Evolutionary conservation across 108 stramenopile genomes (phyloP).

Genomic region (Pseudonitzschia delicatissima): DNA sequence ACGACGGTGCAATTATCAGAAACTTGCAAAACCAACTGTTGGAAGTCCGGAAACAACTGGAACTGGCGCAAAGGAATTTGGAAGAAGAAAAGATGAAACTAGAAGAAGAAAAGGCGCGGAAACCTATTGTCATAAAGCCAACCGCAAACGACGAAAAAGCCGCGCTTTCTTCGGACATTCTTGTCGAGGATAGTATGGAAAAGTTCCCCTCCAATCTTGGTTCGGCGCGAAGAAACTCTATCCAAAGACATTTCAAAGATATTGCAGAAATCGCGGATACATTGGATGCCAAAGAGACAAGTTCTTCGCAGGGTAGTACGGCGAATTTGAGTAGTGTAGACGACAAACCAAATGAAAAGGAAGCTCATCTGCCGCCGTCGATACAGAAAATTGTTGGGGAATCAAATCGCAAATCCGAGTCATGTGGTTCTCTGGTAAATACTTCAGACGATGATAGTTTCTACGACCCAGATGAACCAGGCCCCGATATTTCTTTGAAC

Average conservation of each 20-base stretch:
- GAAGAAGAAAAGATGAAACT: background rate
- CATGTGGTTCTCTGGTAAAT: background rate
- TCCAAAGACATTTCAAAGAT: slow-evolving; percentile 5
- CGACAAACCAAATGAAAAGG: background rate
- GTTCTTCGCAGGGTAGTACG: slow-evolving; percentile 7
- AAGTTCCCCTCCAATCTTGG: slow-evolving; percentile 15
- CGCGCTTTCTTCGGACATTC: background rate
- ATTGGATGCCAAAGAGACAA: background rate
- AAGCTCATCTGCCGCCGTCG: too few species aligned
- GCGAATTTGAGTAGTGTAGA: background rate
- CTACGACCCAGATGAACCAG: slow-evolving; percentile 18
- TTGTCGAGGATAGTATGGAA: background rate
- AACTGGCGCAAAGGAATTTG: slow-evolving; percentile 39
- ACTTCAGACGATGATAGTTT: slow-evolving; percentile 24
- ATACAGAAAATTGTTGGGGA: too few species aligned
- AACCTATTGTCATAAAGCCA: background rate
- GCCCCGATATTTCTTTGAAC: slow-evolving; percentile 18
- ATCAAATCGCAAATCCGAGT: background rate
- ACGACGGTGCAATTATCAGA: slow-evolving; percentile 71
- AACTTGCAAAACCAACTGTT: slow-evolving; percentile 72
- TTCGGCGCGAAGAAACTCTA: background rate
- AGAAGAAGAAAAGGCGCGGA: background rate
- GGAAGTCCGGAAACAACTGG: slow-evolving; percentile 46
- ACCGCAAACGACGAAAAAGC: background rate
- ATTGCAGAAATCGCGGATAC: slow-evolving; percentile 1